Conservation (phyloP, 441 rosid genomes). For the Gossypium schwendimanii region DNA sequence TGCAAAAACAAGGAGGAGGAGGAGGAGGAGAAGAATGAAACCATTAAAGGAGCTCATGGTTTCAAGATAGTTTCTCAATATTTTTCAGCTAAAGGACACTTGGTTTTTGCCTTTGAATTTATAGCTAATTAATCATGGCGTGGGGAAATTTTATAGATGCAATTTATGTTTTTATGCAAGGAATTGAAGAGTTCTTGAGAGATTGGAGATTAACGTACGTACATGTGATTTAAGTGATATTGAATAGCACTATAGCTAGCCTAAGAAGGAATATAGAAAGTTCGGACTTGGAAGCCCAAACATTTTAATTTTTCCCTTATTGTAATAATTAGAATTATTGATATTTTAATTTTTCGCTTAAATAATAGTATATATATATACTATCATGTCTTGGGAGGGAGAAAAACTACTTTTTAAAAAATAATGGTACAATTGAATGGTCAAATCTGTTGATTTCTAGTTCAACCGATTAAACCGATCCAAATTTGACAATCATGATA, state of each 20-base stretch:
- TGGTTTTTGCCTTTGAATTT: background rate
- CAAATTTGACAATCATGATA: too few species aligned
- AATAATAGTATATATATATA: too few species aligned
- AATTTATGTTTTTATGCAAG: conserved; percentile 5
- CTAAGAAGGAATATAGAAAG: background rate
- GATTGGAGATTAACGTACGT: background rate
- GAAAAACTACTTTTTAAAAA: too few species aligned
- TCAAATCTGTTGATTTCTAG: too few species aligned
- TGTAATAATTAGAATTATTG: background rate
- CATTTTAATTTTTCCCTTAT: background rate
- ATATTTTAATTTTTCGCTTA: too few species aligned
- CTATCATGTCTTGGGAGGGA: too few species aligned
- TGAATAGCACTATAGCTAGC: background rate
- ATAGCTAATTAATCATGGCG: background rate
- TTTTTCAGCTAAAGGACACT: background rate
- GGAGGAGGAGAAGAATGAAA: background rate
- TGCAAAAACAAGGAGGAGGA: background rate
- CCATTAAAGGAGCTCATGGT: background rate
- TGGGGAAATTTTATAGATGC: background rate
- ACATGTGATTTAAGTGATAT: background rate
- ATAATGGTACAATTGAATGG: too few species aligned
- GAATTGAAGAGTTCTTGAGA: background rate
- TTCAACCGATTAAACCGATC: too few species aligned
- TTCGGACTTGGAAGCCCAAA: background rate
- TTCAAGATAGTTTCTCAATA: background rate